Base-by-base conservation (phyloP, 2,329 filamentous ascomycete genomes). In the Fusarium sterilihyphosum region DNA sequence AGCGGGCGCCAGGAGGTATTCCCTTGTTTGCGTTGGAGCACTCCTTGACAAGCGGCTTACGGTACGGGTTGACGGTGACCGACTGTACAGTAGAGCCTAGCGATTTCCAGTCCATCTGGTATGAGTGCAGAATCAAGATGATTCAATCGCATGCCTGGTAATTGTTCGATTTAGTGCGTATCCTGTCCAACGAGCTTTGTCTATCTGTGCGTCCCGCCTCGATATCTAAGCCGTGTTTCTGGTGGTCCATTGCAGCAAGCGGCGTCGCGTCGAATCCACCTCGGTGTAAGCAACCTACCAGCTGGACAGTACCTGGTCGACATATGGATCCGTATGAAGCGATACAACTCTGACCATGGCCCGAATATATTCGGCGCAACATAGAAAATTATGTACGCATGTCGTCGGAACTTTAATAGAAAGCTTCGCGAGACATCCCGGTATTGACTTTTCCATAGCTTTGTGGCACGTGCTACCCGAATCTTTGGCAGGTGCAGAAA, bases 51-150 rank as follows among this genome's bases (percentile, higher is more conserved):
- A 49, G 64, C 53, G 46, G 67, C 67, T 68, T 63, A 61, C 62
- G 66, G 64, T 65, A 67, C 66, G 50, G 67, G 60, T 53, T 43
- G 62, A 66, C 31, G 57, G 67, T 70, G 68, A 58, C 44, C 59
- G 35, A 24, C 31, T 20, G 49, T 24, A 24, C 22, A 24, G 31
- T 61, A 62, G 50, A 54, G 50, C n/a, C n/a, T 22, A 53, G 33
- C n/a, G 69, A 62, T 66, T 64, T 57, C 71, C 58, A 77, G 69
- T 67, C 74, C 71, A 71, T 72, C 73, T 73, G 57, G 57, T n/a
- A 59, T 68, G 40, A 57, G 59, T 57, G 47, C n/a, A 60, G 40
- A 38, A 38, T 44, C 41, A 53, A 41, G 24, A 61, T 68, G 65
- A 61, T 67, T 61, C 26, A 64, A 40, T 29, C 54, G 46, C 38